A percentile compares a stretch with the other conserved stretches of the same genome.
Conservation (phyloP, 495 filamentous ascomycete genomes). For the Penicillium lividum region DNA sequence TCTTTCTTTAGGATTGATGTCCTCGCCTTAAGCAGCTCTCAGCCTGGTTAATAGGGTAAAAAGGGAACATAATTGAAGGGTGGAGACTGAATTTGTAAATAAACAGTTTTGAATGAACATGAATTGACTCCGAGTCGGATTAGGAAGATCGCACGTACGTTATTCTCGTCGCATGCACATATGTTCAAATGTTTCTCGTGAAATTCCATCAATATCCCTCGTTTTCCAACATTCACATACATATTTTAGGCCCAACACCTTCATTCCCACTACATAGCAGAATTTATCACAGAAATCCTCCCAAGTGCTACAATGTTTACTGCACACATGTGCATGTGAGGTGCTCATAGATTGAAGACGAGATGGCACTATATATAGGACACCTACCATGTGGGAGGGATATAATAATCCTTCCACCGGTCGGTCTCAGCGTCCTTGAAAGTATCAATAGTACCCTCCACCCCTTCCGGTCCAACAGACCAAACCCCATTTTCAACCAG, state of each 20-base stretch:
- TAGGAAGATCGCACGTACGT: constrained; percentile 1
- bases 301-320: constrained; percentile 2
- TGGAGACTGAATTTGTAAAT: constrained; percentile 3
- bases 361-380: constrained; percentile 9
- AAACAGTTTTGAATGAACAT: constrained; percentile 4
- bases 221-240: constrained; percentile 2
- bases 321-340: neutral
- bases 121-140: constrained; percentile 3
- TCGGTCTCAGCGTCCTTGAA: constrained; percentile 20
- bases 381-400: constrained; percentile 17
- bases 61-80: neutral
- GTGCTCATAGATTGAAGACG: constrained; percentile 2
- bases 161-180: constrained; percentile 3
- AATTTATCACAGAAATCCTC: constrained; percentile 1
- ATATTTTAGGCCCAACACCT: constrained; percentile 3
- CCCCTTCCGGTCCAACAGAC: constrained; percentile 19
- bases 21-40: constrained; percentile 1
- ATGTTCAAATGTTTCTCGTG: constrained; percentile 3
- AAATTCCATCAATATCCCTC: neutral
- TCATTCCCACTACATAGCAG: constrained; percentile 3
- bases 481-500: constrained; percentile 20
- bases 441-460: constrained; percentile 22
- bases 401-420: constrained; percentile 20
- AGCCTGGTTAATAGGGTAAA: neutral
- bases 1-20: neutral